Conservation (phyloP, 306 rosid genomes). For the Myrica gale region DNA sequence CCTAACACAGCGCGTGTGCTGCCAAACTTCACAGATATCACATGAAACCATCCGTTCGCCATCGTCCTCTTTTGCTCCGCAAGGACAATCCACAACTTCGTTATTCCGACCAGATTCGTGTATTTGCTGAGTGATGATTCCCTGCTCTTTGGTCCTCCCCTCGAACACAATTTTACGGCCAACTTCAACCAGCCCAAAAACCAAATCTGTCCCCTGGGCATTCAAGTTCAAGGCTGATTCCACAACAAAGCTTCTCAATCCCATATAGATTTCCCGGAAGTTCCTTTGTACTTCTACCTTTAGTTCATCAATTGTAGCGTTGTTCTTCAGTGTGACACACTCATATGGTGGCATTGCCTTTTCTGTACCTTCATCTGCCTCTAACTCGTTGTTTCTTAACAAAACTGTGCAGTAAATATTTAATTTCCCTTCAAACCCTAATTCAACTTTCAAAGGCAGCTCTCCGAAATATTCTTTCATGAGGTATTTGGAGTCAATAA, state of each 20-base stretch:
- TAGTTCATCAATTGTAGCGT: constrained; percentile 57
- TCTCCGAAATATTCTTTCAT: constrained; percentile 51
- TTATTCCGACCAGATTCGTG: constrained; percentile 42
- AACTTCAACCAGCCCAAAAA: constrained; percentile 49
- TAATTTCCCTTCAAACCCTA: constrained; percentile 44
- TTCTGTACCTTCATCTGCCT: not conserved
- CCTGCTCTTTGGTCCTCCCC: constrained; percentile 33
- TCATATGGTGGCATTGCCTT: constrained; percentile 56
- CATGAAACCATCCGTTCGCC: constrained; percentile 82
- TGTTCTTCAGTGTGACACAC: constrained; percentile 48
- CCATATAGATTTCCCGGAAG: constrained; percentile 73
- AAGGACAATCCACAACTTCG: constrained; percentile 50
- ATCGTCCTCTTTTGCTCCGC: constrained; percentile 83
- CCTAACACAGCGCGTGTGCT: constrained; percentile 74
- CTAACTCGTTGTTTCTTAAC: constrained; percentile 32
- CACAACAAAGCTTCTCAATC: constrained; percentile 57
- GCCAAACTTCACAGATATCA: constrained; percentile 85
- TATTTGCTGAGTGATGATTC: constrained; percentile 24
- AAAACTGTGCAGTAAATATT: constrained; percentile 50
- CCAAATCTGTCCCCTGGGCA: constrained; percentile 49
- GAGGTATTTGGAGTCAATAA: constrained; percentile 70
- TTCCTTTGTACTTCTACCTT: constrained; percentile 65
- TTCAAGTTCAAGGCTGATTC: constrained; percentile 45
- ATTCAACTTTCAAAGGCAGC: constrained; percentile 36
- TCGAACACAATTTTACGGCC: constrained; percentile 61